Conservation (phyloP, 148 eudicot species). For the Camellia japonica region DNA sequence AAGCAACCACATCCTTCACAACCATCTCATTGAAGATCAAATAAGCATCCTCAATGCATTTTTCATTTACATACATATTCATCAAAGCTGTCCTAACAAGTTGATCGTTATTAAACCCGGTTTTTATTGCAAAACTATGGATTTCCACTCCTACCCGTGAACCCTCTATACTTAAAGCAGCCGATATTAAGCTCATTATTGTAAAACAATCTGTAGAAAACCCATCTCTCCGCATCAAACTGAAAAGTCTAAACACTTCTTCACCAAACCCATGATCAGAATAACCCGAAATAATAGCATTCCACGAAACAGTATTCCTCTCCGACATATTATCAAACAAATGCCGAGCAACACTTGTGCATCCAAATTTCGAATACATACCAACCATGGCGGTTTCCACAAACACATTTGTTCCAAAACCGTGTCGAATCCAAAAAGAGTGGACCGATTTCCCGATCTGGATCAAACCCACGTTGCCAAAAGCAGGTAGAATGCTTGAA, state of each 20-base stretch:
- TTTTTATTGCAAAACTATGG: constrained; percentile 34
- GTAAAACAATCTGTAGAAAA: constrained; percentile 40
- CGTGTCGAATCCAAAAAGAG: constrained; percentile 40
- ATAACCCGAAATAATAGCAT: constrained; percentile 50
- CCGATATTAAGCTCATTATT: constrained; percentile 40
- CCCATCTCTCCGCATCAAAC: constrained; percentile 34
- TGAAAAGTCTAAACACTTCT: constrained; percentile 36
- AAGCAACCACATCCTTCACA: constrained; percentile 47
- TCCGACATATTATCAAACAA: constrained; percentile 52
- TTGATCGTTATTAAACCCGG: constrained; percentile 37
- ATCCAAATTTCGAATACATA: constrained; percentile 48
- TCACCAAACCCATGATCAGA: constrained; percentile 30
- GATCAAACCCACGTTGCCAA: constrained; percentile 34
- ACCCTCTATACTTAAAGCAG: constrained; percentile 19
- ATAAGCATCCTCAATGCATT: constrained; percentile 38
- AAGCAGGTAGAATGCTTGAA: constrained; percentile 41
- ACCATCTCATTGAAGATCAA: constrained; percentile 40
- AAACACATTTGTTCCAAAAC: constrained; percentile 37
- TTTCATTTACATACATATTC: constrained; percentile 36
- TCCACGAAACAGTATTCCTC: constrained; percentile 55
- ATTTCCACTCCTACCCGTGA: constrained; percentile 22
- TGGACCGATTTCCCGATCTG: constrained; percentile 45
- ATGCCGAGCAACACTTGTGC: constrained; percentile 26
- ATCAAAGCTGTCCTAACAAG: constrained; percentile 46
- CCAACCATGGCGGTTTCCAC: constrained; percentile 46